Base-by-base conservation (phyloP, 192 early-diverging fungal species). In the Coemansia sp. region DNA sequence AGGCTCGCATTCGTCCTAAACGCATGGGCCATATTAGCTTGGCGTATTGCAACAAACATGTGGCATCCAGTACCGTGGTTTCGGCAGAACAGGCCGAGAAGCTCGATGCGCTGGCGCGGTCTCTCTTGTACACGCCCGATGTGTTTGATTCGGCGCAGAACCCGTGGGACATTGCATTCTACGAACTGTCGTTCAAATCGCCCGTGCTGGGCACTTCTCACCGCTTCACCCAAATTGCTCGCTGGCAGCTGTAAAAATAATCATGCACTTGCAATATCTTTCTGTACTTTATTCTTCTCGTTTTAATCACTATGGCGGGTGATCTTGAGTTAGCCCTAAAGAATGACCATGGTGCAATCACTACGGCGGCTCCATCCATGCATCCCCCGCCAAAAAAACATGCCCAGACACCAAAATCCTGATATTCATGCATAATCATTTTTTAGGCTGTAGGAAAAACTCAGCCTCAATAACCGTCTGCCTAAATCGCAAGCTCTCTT, bases 31-130 rank as follows among this genome's bases (percentile, higher is more conserved):
- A 73, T 35, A 70, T 79, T 35, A 73, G 70, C 45, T 60, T 79
- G 23, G 66, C 76, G 11, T 79, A 79, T 60, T 70, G 62, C 49
- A 73, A 73, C 64, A 79, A 79, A 56, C 71, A 79, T 19, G 76
- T 79, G 3, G 41, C 65, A 22, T 70, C 70, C 0, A 54, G 53
- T 4, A 64, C 66, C n/a, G 38, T 53, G 11, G 59, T 73, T 19
- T 57, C 71, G 11, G 64, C 62, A 2, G 60, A 60, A 11, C 35
- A 60, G 37, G 67, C 71, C 1, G 41, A 25, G 4, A 32, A n/a
- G 12, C 60, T 79, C 15, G 64, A 66, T 7, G 48, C 29, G 2
- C 35, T 79, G 63, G 76, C 76, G 1, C 54, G 41, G 14, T 51
- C 61, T 8, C 62, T 72, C 25, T 57, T 79, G 7, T 59, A 23